phyloP scores from a whole-genome alignment of 2,329 filamentous ascomycete genomes.

The Fusarium sp. region DNA sequence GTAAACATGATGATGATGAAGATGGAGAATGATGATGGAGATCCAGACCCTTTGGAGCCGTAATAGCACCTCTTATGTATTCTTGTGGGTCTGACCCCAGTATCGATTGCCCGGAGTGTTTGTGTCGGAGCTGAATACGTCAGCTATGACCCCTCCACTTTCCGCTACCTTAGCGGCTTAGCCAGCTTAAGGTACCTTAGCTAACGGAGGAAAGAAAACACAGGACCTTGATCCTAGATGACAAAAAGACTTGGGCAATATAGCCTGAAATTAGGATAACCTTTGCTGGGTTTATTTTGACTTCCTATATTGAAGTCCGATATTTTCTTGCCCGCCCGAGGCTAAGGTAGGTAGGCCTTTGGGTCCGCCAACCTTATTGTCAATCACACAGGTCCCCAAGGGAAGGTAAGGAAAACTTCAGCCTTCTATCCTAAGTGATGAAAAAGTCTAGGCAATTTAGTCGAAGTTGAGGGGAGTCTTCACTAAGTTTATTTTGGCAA shows the following conservation, averaged over 20 bases:
- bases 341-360: background rate
- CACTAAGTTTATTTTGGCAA: background rate
- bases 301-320: too few species aligned
- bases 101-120: too few species aligned
- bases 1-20: constrained; percentile 18
- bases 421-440: background rate
- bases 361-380: background rate
- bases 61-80: background rate
- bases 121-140: constrained; percentile 16
- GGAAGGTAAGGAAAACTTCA: background rate
- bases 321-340: too few species aligned
- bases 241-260: too few species aligned
- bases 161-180: background rate
- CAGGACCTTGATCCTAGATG: too few species aligned
- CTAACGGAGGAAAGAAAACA: too few species aligned
- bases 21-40: constrained; percentile 1
- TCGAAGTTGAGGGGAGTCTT: background rate
- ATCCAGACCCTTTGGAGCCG: background rate
- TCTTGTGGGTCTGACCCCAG: background rate
- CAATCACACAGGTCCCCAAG: too few species aligned
- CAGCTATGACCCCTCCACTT: constrained; percentile 31
- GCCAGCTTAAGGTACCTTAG: too few species aligned
- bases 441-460: background rate
- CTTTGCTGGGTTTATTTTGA: too few species aligned
- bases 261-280: too few species aligned